Evolutionary conservation across 2,329 filamentous ascomycete genomes (phyloP).

Genomic region (Leptographium galeiforme): DNA sequence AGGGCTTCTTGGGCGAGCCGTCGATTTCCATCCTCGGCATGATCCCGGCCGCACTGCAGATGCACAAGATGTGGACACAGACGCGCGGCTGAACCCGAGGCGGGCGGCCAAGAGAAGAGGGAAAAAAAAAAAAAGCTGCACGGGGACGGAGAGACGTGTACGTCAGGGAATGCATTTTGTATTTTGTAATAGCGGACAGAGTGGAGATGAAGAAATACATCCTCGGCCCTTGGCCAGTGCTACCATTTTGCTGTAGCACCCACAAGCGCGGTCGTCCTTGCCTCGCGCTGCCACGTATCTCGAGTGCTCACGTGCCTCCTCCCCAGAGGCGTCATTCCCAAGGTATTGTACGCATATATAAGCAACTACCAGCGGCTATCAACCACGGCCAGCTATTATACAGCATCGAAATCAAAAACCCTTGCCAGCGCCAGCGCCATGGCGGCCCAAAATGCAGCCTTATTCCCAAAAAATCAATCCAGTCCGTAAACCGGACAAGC

Average conservation of each 20-base stretch:
- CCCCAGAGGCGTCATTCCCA: too few relatives aligned
- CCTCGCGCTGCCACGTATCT: too few relatives aligned
- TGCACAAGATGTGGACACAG: conserved; percentile 30
- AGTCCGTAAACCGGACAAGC: background rate
- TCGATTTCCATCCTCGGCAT: conserved; percentile 27
- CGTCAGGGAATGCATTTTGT: background rate
- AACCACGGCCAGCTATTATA: too few relatives aligned
- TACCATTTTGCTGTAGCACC: too few relatives aligned
- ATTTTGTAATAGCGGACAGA: too few relatives aligned
- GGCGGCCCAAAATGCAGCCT: background rate
- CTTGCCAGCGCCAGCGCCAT: background rate
- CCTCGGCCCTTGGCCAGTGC: too few relatives aligned
- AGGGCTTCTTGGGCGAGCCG: conserved; percentile 36
- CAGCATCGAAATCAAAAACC: too few relatives aligned
- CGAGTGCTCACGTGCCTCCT: too few relatives aligned
- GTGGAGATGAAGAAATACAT: too few relatives aligned
- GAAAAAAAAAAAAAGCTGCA: background rate
- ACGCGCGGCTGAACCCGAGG: conserved; percentile 15
- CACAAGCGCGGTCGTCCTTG: too few relatives aligned
- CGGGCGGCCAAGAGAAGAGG: background rate
- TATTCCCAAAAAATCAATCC: background rate
- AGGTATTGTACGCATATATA: too few relatives aligned
- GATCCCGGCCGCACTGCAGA: conserved; percentile 30
- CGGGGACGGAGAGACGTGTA: background rate
- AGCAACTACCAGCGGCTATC: too few relatives aligned